phyloP scores from a whole-genome alignment of 2,329 filamentous ascomycete genomes.

The Clonostachys solani region DNA sequence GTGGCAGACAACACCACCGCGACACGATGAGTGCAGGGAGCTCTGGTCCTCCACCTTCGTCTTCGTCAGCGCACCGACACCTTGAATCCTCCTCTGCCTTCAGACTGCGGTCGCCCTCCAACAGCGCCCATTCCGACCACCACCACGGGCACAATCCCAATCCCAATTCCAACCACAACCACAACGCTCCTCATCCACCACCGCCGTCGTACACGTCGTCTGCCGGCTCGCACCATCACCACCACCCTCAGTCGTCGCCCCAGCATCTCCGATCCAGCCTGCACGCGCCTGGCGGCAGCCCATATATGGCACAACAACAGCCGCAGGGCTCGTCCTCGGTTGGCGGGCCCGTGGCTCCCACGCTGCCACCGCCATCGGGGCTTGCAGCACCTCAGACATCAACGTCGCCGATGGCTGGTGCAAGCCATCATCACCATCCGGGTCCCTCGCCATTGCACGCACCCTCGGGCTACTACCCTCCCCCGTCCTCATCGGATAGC shows the following conservation, averaged over 20 bases:
- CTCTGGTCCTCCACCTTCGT: slow-evolving; percentile 13
- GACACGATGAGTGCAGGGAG: slow-evolving; percentile 38
- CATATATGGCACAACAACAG: slow-evolving; percentile 29
- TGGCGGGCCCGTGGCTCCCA: slow-evolving; percentile 19
- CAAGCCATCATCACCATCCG: slow-evolving; percentile 13
- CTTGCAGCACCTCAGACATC: slow-evolving; percentile 7
- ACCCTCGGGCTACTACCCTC: slow-evolving; percentile 34
- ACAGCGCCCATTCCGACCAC: slow-evolving; percentile 11
- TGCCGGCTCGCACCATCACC: slow-evolving; percentile 19
- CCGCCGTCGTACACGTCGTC: slow-evolving; percentile 15
- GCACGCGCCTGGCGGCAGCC: slow-evolving; percentile 12
- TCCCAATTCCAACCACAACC: background rate
- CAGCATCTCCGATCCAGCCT: slow-evolving; percentile 10
- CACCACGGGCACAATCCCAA: background rate
- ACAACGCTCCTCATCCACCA: slow-evolving; percentile 20
- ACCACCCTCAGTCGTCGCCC: slow-evolving; percentile 21
- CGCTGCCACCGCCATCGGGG: slow-evolving; percentile 20
- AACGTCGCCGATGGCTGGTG: slow-evolving; percentile 5
- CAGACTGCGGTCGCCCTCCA: slow-evolving; percentile 44
- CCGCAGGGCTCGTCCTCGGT: slow-evolving; percentile 10
- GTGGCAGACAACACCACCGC: slow-evolving; percentile 28
- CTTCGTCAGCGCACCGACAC: slow-evolving; percentile 4
- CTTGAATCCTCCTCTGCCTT: slow-evolving; percentile 30
- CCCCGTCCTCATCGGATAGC: slow-evolving; percentile 13
- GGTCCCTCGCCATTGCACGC: slow-evolving; percentile 38